Conservation (phyloP, 495 filamentous ascomycete species). For the Daldinia vernicosa region DNA sequence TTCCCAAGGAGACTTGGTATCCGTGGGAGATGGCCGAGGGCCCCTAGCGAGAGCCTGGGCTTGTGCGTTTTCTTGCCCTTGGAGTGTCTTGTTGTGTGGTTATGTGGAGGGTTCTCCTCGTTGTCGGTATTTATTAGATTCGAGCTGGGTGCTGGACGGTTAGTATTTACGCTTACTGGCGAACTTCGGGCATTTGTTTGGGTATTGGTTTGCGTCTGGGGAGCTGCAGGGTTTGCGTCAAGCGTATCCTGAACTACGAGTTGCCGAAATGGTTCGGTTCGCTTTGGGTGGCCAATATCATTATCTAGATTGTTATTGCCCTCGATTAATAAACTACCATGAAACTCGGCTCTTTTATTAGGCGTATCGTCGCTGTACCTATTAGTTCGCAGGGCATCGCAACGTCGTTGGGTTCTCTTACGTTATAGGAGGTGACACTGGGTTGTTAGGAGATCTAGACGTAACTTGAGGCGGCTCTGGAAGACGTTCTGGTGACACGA, state of each 20-base stretch:
- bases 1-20: constrained; percentile 1
- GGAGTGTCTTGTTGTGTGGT: not conserved
- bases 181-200: not conserved
- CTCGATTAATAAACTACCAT: not conserved
- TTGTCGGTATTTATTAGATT: not conserved
- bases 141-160: not conserved
- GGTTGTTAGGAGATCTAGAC: not conserved
- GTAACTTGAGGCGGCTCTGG: too few relatives aligned
- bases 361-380: not conserved
- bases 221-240: not conserved
- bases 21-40: not conserved
- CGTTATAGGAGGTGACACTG: not conserved
- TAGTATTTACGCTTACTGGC: not conserved
- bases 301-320: not conserved
- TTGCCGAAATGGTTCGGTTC: not conserved
- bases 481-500: too few relatives aligned
- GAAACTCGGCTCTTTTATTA: not conserved
- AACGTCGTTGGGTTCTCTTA: not conserved
- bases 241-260: not conserved
- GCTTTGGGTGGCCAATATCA: not conserved
- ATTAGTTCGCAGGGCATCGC: not conserved
- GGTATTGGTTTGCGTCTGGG: not conserved
- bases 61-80: not conserved
- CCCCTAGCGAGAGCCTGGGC: not conserved
- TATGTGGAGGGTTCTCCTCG: not conserved